Evolutionary conservation across 2,329 filamentous ascomycete genomes (phyloP).

Genomic region (Fusarium temperatum): DNA sequence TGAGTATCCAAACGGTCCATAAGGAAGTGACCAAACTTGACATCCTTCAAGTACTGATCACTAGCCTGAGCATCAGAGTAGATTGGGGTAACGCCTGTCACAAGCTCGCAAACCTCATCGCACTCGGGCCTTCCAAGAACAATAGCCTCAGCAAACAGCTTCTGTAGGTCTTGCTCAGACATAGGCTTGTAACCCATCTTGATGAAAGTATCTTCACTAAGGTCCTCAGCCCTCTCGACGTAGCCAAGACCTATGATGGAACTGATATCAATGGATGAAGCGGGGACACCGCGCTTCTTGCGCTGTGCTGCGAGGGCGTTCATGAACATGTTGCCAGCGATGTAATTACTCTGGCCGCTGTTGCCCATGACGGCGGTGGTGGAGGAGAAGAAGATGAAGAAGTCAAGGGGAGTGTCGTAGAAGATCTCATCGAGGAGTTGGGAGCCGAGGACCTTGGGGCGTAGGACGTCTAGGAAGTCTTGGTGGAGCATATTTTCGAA

Average conservation of each 20-base stretch:
- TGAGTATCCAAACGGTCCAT: background rate
- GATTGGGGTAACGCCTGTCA: background rate
- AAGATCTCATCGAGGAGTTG: background rate
- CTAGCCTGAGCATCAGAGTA: background rate
- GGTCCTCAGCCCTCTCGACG: background rate
- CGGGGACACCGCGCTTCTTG: background rate
- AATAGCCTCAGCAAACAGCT: background rate
- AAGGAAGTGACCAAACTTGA: background rate
- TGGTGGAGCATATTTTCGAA: accelerated
- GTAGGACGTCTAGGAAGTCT: background rate
- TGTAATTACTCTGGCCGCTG: background rate
- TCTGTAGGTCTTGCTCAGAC: background rate
- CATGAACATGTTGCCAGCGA: background rate
- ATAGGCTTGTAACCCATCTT: background rate
- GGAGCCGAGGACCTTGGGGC: background rate
- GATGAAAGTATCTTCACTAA: background rate
- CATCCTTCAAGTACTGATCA: background rate
- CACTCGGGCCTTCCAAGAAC: background rate
- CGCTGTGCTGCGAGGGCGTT: background rate
- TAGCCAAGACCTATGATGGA: background rate
- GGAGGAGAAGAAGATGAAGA: constrained; percentile 2
- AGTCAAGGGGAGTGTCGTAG: background rate
- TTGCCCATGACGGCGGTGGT: background rate
- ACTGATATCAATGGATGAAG: background rate
- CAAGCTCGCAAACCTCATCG: background rate